Conservation (phyloP, 148 eudicot species). For the Mesembryanthemum crystallinum region DNA sequence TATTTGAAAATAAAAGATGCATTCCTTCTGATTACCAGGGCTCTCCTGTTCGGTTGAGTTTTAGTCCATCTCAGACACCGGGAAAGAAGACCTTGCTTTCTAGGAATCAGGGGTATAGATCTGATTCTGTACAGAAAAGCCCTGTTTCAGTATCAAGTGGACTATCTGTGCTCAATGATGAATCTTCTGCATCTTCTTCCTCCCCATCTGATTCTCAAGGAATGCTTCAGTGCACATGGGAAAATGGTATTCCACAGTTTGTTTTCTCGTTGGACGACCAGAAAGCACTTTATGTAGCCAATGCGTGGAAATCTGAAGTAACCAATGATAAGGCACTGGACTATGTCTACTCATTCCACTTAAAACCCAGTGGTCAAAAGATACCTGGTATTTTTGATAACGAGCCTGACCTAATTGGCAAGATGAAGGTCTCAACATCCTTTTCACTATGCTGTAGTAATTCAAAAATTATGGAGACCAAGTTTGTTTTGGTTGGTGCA, state of each 20-base stretch:
- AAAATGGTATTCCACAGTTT: conserved; percentile 57
- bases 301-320: conserved; percentile 35
- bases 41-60: conserved; percentile 30
- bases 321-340: conserved; percentile 41
- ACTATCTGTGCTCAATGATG: conserved; percentile 35
- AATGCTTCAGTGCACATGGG: conserved; percentile 72
- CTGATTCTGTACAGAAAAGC: conserved; percentile 37
- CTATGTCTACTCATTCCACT: conserved; percentile 53
- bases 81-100: conserved; percentile 27
- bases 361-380: conserved; percentile 34
- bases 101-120: conserved; percentile 27
- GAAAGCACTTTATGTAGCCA: conserved; percentile 57
- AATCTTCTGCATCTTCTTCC: conserved; percentile 36
- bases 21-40: conserved; percentile 25
- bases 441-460: conserved; percentile 39
- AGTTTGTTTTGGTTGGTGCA: conserved; percentile 59
- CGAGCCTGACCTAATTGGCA: conserved; percentile 52
- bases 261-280: conserved; percentile 71
- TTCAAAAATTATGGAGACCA: conserved; percentile 54
- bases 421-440: conserved; percentile 70
- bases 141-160: conserved; percentile 44
- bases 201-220: conserved; percentile 40
- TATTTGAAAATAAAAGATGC: conserved; percentile 24
- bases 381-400: conserved; percentile 26
- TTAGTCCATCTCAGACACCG: conserved; percentile 29